Evolutionary conservation across 495 filamentous ascomycete species (phyloP).

Genomic region (Xylaria nigripes): DNA sequence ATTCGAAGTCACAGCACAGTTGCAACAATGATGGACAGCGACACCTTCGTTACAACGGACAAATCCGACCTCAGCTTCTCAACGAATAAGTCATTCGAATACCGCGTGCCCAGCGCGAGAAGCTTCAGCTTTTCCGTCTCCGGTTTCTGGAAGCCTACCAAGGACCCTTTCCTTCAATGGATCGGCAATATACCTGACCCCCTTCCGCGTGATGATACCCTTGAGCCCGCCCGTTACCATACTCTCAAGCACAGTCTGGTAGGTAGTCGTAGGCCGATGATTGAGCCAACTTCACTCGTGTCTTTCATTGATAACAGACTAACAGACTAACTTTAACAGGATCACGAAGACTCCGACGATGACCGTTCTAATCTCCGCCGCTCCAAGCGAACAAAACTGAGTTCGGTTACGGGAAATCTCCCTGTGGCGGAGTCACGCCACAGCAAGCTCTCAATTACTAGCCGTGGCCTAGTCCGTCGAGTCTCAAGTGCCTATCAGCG

Average conservation of each 20-base stretch:
- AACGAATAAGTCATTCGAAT: neutral
- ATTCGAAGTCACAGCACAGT: neutral
- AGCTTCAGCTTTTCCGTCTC: constrained; percentile 16
- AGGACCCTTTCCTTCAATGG: constrained; percentile 14
- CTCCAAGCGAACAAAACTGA: constrained; percentile 9
- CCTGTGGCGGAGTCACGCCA: neutral
- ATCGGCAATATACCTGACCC: constrained; percentile 12
- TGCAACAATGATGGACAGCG: neutral
- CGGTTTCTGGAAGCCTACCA: constrained; percentile 9
- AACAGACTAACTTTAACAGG: constrained; percentile 7
- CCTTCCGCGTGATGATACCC: constrained; percentile 1
- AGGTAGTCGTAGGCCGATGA: neutral
- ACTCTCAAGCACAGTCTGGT: constrained; percentile 16
- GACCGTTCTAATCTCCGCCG: constrained; percentile 6
- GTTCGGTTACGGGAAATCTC: neutral
- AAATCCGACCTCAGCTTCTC: neutral
- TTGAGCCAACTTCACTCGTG: neutral
- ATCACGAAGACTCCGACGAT: neutral
- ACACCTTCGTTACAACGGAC: neutral
- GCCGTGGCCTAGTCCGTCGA: constrained; percentile 4
- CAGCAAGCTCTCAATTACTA: constrained; percentile 1
- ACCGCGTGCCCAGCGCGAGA: constrained; percentile 10
- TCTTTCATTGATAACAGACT: neutral
- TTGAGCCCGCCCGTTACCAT: constrained; percentile 10
- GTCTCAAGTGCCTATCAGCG: constrained; percentile 12